Conservation (phyloP, 768 basidiomycete genomes). For the Lactarius tabidus region DNA sequence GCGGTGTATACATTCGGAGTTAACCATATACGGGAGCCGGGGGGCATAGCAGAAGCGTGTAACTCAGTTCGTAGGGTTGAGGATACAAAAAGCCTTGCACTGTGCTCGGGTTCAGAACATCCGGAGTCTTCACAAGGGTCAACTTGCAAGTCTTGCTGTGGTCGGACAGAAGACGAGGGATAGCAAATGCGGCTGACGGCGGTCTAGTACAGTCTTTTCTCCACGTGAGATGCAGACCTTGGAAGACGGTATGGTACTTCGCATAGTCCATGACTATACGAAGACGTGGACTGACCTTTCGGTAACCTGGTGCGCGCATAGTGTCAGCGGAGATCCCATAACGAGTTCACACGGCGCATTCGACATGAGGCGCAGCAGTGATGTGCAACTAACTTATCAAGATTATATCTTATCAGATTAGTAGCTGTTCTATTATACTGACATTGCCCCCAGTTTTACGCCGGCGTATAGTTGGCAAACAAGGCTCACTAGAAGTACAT, state of each 20-base stretch:
- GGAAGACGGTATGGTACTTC: neutral
- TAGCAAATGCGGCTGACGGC: neutral
- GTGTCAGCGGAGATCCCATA: too few species aligned
- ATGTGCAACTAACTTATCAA: too few species aligned
- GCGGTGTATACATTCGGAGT: neutral
- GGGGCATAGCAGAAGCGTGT: neutral
- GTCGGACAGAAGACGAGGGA: neutral
- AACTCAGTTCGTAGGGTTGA: too few species aligned
- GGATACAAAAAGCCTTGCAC: too few species aligned
- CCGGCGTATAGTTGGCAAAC: too few species aligned
- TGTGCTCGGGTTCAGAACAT: neutral
- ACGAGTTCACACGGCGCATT: too few species aligned
- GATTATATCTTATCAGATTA: too few species aligned
- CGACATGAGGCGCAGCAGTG: too few species aligned
- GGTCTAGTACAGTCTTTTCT: neutral
- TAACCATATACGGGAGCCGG: neutral
- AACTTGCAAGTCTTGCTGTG: neutral
- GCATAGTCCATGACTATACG: neutral
- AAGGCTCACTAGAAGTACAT: too few species aligned
- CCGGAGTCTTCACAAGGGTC: neutral
- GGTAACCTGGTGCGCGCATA: neutral
- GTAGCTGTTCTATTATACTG: too few species aligned
- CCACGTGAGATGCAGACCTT: neutral
- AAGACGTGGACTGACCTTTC: neutral
- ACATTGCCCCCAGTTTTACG: too few species aligned